Base-by-base conservation (phyloP, 345 rosid genomes). In the Rhodamnia argentea region DNA sequence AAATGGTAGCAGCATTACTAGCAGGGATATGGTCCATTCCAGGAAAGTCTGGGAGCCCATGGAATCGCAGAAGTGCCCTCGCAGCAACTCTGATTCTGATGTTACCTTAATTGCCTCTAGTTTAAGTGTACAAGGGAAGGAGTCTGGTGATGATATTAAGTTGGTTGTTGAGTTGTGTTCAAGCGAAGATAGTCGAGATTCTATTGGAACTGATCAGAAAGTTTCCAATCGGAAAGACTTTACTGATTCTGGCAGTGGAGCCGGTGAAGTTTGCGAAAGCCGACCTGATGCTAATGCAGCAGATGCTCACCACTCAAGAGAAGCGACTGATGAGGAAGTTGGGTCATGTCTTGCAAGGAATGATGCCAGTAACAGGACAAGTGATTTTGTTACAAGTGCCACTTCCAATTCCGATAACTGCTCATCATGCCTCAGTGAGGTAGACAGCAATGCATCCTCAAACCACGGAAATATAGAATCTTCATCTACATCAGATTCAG, bases 361-460 rank as follows among this genome's bases (percentile, higher is more conserved):
- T 59, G 64, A 82, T 40, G 27, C 78, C 70, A 62, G 82, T 56
- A 88, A 86, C 52, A 90, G 86, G 86, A 88, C 85, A 40, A 58
- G 59, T 52, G 60, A 40, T 13, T 52, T 54, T 37, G 56, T 20
- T 42, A 76, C 7, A 82, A 90, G 92, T 84, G 91, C 94, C 87
- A 88, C 92, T 87, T 93, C 98, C 58, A 96, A 86, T 90, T 96
- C 98, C 62, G 98, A 94, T 86, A 94, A 94, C 90, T 94, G 98
- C 92, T 96, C 98, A 52, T 95, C 98, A 27, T 97, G 98, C 89
- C 93, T 90, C 78, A 94, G 99, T 42, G 99, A 96, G 86, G 97
- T 94, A 85, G 99, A 96, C 57, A 93, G 95, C 91, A 94, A 90
- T 84, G 88, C 92, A 86, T 94, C 96, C 81, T 94, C 95, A 85